Conservation (phyloP, 106 monocot genomes). For the Acorus calamus region DNA sequence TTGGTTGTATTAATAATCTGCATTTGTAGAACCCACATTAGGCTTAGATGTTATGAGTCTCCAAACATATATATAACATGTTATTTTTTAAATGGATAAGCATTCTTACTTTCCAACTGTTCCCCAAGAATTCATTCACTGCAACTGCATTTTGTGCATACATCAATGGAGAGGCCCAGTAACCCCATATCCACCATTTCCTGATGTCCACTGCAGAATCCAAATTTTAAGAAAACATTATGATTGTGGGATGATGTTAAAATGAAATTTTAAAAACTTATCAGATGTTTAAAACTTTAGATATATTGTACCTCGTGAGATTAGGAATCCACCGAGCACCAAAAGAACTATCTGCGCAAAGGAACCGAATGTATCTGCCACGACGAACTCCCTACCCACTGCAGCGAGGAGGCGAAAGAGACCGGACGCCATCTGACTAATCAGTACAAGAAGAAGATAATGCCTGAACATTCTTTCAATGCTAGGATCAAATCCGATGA, state of each 20-base stretch:
- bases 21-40: not conserved
- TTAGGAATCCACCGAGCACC: slow-evolving; percentile 30
- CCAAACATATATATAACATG: too few species aligned
- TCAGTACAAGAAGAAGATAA: slow-evolving; percentile 16
- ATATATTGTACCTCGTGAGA: slow-evolving; percentile 15
- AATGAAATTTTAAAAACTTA: too few species aligned
- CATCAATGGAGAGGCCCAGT: slow-evolving; percentile 41
- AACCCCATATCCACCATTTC: slow-evolving; percentile 53
- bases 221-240: too few species aligned
- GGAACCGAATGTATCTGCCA: slow-evolving; percentile 28
- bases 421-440: slow-evolving; percentile 33
- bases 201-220: slow-evolving; percentile 16
- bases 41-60: too few species aligned
- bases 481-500: slow-evolving; percentile 47
- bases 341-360: slow-evolving; percentile 20
- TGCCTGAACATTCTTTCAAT: slow-evolving; percentile 39
- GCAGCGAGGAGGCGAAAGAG: slow-evolving; percentile 35
- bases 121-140: slow-evolving; percentile 35
- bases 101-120: slow-evolving; percentile 33
- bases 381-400: slow-evolving; percentile 19
- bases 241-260: too few species aligned
- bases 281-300: not conserved
- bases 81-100: too few species aligned
- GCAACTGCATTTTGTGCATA: slow-evolving; percentile 31
- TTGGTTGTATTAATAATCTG: slow-evolving; percentile 8